Evolutionary conservation across 2,329 filamentous ascomycete genomes (phyloP), one percentile per base, ranked within the genome.

Genomic region (Albifimbria verrucaria): DNA sequence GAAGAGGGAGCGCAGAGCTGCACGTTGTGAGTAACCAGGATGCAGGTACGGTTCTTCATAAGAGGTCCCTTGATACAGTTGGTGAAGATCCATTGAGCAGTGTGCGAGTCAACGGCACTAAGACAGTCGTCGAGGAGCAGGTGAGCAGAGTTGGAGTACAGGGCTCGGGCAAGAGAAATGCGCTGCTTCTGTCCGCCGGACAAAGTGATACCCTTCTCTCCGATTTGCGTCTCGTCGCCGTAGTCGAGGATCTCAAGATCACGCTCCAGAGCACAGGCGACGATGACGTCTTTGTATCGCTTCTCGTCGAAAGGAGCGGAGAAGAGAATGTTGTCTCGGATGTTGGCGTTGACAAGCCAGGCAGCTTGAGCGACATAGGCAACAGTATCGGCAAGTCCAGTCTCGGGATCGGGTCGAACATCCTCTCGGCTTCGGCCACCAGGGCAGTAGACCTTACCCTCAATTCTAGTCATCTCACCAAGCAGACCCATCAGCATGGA

Each of bases 111-210:
- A 28, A 99, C 94, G 24, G 94, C 94, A 66, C 92, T 97, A 43
- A 99, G 80, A 58, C 95, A 96, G 69, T 99, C 94, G 65, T 99
- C 94, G 48, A 99, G 80, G 11, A 99, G 81, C 17, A 99, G 75
- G 69, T 97, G 93, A 50, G 87, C 88, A 6, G 92, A 95, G 70
- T 91, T 93, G 59, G 91, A 96, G 72, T 99, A 99, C n/a, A 99
- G 80, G 1, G 94, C 94, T 60, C 94, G 87, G n/a, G 94, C 94
- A 44, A 99, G 81, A 15, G 93, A 97, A 49, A 99, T 97, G 54
- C 94, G 87, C 71, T 99, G 94, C 73, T 97, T 97, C 72, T 99
- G 94, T 7, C 94, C 94, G 58, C 94, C 94, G 7, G 94, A 99
- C 15, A 99, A 82, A 17, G 93, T 93, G 57, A 99, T 96, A 28